Base-by-base conservation (phyloP, 495 filamentous ascomycete genomes). In the Tetracladium marchalianum region DNA sequence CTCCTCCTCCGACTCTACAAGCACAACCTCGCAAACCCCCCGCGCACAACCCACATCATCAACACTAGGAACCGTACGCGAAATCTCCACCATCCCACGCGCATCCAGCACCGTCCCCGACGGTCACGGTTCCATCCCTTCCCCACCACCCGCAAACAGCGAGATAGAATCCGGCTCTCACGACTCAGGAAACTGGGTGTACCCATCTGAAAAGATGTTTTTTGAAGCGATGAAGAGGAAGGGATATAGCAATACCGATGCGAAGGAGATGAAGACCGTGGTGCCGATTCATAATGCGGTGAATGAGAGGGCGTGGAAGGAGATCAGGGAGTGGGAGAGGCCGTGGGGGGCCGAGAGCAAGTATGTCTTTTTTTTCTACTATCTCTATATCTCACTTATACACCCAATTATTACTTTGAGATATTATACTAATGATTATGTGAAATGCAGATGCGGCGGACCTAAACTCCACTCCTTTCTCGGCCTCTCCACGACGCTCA, bases 271-370 rank as follows among this genome's bases (percentile, higher is more conserved):
- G 77, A 77, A 76, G 44, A 82, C 84, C 17, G 87, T 97, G 24
- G 90, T 97, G 40, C 92, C 92, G 1, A 96, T 98, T 60, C 92
- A 98, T 64, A 98, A 98, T 62, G 92, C 92, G 42, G 92, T 98
- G 58, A 92, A 90, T 66, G 86, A 92, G 71, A 75, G 84, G 40
- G 86, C 86, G 2, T 92, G 86, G 86, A 68, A 75, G 44, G 82
- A 90, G 68, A 92, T 92, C 44, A 73, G 83, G 49, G 70, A 71
- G 32, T 97, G 92, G 92, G 92, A 98, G 66, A 68, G 65, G 22
- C 80, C 77, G 0, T 78, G 73, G 63, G 60, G 78, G 44, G 52
- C 65, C 55, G 54, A 78, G 56, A 54, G 75, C 72, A 72, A 71
- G 56, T 59, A 50, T 17, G 47, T 45, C 22, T 43, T 15, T 35